Percentiles rank a stretch among this genome's conserved stretches.
Conservation (phyloP, 805 yeast species). For the Teunomyces atbi region DNA sequence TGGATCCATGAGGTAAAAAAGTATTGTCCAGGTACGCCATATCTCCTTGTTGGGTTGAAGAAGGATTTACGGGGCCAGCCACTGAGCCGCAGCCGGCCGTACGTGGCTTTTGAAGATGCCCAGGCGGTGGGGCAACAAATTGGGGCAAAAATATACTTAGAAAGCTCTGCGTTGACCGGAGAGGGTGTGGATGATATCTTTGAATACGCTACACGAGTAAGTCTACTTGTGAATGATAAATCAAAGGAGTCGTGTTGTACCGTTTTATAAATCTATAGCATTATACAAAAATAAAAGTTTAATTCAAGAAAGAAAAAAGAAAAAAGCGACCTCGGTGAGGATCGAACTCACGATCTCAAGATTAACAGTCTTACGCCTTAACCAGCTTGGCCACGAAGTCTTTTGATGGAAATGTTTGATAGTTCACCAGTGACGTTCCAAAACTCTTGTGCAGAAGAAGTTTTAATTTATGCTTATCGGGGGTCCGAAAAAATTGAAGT, state of each 20-base stretch:
- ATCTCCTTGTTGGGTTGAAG: slow-evolving; percentile 78
- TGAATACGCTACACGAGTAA: slow-evolving; percentile 85
- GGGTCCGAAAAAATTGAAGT: too few relatives aligned
- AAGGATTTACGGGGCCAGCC: slow-evolving; percentile 65
- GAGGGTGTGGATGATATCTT: slow-evolving; percentile 94
- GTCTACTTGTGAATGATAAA: slow-evolving; percentile 47
- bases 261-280: slow-evolving; percentile 13
- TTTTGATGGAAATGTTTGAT: not conserved
- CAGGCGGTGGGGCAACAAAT: slow-evolving; percentile 70
- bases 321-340: slow-evolving; percentile 30
- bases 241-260: slow-evolving; percentile 33
- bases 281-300: not conserved
- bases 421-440: not conserved
- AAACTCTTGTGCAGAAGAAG: not conserved
- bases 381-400: slow-evolving; percentile 29
- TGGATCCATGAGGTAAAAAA: slow-evolving; percentile 84
- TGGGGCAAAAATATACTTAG: slow-evolving; percentile 81
- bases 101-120: slow-evolving; percentile 59
- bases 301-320: slow-evolving; percentile 6
- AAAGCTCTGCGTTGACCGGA: slow-evolving; percentile 89
- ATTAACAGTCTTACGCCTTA: slow-evolving; percentile 31
- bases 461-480: too few relatives aligned
- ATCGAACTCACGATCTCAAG: slow-evolving; percentile 32
- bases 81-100: slow-evolving; percentile 24
- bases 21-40: slow-evolving; percentile 79